These are phyloP conservation scores for Purshia tridentata DNA, from an alignment of 306 rosid species.

Conservation along the genomic window DNA sequence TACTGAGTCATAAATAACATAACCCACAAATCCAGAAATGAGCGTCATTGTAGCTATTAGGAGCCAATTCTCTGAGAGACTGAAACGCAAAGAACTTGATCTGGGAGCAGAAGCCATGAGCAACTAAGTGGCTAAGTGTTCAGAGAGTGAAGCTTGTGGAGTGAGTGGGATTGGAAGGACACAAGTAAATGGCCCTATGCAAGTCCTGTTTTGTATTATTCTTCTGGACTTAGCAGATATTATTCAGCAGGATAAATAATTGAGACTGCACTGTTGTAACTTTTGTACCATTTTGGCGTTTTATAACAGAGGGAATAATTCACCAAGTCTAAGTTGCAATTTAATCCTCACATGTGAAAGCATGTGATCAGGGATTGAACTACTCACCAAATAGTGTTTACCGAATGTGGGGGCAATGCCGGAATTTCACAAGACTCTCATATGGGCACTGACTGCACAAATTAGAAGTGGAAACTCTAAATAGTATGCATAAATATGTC, in stretches of 20 bases:
- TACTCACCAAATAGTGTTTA: background rate
- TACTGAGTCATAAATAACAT: constrained; percentile 55
- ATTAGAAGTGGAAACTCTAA: background rate
- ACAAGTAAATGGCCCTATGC: background rate
- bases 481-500: background rate
- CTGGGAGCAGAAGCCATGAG: constrained; percentile 43
- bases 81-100: constrained; percentile 38
- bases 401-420: background rate
- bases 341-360: background rate
- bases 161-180: constrained; percentile 2
- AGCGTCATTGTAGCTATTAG: constrained; percentile 33
- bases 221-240: constrained; percentile 13
- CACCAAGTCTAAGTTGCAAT: background rate
- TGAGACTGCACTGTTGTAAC: background rate
- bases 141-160: constrained; percentile 8
- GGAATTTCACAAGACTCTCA: background rate
- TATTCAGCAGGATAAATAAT: constrained; percentile 1
- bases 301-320: constrained; percentile 1
- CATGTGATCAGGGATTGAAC: background rate
- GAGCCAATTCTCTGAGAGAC: constrained; percentile 54
- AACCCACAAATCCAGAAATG: constrained; percentile 43
- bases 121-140: background rate
- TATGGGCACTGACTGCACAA: background rate
- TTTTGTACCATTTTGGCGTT: background rate
- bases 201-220: constrained; percentile 16